Evolutionary conservation across 2,329 filamentous ascomycete species (phyloP), one percentile per base, ranked within the genome.

Genomic region (Gliomastix tumulicola): DNA sequence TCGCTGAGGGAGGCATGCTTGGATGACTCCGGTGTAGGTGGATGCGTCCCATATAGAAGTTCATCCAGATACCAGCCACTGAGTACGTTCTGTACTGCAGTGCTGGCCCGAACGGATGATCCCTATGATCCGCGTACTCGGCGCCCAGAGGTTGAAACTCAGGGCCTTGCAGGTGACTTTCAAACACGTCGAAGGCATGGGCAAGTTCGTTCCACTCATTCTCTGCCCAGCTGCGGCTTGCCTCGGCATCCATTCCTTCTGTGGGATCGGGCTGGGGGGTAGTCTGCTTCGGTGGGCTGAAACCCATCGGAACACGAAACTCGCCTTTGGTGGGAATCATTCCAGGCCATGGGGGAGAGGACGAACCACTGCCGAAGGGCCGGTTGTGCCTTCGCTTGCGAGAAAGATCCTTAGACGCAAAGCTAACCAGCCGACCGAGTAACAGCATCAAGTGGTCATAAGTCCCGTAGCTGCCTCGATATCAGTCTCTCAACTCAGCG

Each of bases 361-460:
- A 62, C 3, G 49, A 45, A n/a, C 53, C 51, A 17, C 48, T 49
- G 1, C 52, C 52, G 27, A 49, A 53, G 10, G 55, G 54, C 32
- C 53, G 57, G 20, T 47, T 71, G 7, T 76, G 76, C 49, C 74
- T 82, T 34, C 85, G 65, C 57, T 98, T 98, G 37, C 92, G 74
- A 30, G 74, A 70, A 13, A 88, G 68, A 55, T 97, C 92, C 44
- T 76, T 79, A 2, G 81, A 76, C 3, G 82, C 74, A 56, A 95
- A 97, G 46, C 84, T 79, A 37, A 83, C 76, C 12, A 95, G 68
- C 3, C 92, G 80, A 8, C 80, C 88, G 18, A 96, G 71, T 2
- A 97, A 65, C 5, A 97, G 71, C 31, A 94, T 74, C 5, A 96
- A 63, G 55, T 96, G 88, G 54, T 98, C 92, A 46, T 86, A 88